These are phyloP conservation scores for Suhomyces panamericanus DNA, from an alignment of 1,139 yeast species.

Conservation along the genomic window DNA sequence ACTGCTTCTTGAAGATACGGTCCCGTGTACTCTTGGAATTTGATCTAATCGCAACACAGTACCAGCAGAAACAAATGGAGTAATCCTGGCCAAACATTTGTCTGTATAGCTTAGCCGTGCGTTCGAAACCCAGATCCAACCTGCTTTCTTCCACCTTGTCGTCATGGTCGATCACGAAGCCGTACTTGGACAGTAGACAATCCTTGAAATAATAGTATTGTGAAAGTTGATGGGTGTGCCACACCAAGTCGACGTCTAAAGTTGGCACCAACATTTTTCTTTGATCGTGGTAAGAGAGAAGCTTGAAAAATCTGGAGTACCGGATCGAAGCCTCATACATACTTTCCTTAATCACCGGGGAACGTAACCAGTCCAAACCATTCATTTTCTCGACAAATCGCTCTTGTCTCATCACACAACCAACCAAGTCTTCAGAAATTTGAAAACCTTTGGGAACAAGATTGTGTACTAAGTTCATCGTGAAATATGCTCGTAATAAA, in stretches of 20 bases:
- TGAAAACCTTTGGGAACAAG: constrained; percentile 19
- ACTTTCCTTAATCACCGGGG: constrained; percentile 22
- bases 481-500: constrained; percentile 18
- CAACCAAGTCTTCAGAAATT: constrained; percentile 33
- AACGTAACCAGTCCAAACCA: constrained; percentile 30
- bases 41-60: constrained; percentile 19
- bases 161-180: constrained; percentile 28
- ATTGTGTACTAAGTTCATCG: constrained; percentile 23
- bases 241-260: constrained; percentile 39
- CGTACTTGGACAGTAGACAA: constrained; percentile 15
- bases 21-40: constrained; percentile 10
- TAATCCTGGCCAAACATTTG: constrained; percentile 23
- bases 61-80: constrained; percentile 31
- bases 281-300: constrained; percentile 18
- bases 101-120: constrained; percentile 24
- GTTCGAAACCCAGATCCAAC: constrained; percentile 22
- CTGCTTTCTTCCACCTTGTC: constrained; percentile 27
- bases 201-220: constrained; percentile 25
- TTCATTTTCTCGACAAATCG: constrained; percentile 33
- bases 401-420: constrained; percentile 33
- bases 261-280: constrained; percentile 32
- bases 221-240: constrained; percentile 43
- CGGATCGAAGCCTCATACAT: constrained; percentile 24
- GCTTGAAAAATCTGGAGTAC: constrained; percentile 27
- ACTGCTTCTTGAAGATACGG: constrained; percentile 11